Evolutionary conservation across 2,329 filamentous ascomycete species (phyloP).

Genomic region (Paecilomyces sp.): DNA sequence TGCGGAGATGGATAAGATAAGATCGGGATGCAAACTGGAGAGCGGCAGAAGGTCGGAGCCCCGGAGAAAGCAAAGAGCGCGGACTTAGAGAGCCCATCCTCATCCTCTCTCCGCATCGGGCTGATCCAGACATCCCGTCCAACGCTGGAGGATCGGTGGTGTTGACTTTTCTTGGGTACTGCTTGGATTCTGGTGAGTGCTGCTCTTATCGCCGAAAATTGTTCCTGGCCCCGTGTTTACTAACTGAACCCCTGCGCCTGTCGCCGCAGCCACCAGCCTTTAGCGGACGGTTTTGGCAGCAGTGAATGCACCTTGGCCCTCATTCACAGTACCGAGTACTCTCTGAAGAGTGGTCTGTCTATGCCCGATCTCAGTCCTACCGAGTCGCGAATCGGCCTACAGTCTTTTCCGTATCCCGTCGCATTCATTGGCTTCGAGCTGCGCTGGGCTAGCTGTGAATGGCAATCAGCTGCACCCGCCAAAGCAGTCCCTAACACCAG

Average conservation of each 20-base stretch:
- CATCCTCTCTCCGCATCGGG: neutral
- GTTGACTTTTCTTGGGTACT: neutral
- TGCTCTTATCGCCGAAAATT: neutral
- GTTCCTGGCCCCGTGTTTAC: neutral
- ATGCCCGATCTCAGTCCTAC: neutral
- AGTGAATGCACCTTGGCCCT: neutral
- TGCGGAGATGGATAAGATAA: conserved; percentile 18
- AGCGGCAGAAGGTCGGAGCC: neutral
- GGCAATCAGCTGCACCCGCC: neutral
- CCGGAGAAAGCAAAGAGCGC: neutral
- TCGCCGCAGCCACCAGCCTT: neutral
- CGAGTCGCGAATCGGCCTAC: neutral
- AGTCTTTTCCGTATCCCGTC: neutral
- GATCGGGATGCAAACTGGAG: conserved; percentile 4
- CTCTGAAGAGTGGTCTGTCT: neutral
- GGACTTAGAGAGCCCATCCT: neutral
- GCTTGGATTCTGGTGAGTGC: neutral
- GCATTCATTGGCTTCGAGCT: neutral
- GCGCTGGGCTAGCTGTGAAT: neutral
- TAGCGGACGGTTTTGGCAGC: neutral
- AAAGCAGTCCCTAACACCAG: neutral
- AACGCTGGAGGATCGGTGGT: conserved; percentile 1
- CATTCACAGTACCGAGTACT: neutral
- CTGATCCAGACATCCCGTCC: neutral
- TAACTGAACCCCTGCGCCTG: neutral